Conservation (phyloP, 495 filamentous ascomycete genomes). For the Annulohypoxylon nitens region DNA sequence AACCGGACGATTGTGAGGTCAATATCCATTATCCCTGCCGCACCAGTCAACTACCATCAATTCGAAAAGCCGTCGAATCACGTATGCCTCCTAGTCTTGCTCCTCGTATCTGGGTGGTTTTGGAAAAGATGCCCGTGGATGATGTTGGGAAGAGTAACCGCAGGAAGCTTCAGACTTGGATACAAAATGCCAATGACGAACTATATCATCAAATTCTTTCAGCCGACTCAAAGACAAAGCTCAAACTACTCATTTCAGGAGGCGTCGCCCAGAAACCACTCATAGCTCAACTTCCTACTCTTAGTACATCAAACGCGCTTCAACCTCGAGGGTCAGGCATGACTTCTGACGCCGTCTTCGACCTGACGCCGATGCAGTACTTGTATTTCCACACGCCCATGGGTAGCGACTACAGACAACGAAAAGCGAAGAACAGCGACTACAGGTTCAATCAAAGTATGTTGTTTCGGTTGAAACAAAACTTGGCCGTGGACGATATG, state of each 20-base stretch:
- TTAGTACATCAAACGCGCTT: conserved; percentile 29
- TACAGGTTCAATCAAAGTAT: conserved; percentile 83
- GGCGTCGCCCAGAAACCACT: conserved; percentile 44
- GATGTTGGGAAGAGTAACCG: conserved; percentile 55
- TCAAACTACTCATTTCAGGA: conserved; percentile 42
- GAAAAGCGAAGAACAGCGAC: conserved; percentile 63
- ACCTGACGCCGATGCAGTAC: conserved; percentile 78
- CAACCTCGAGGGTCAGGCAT: conserved; percentile 46
- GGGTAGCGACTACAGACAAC: conserved; percentile 52
- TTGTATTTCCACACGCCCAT: conserved; percentile 72
- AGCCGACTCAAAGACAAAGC: conserved; percentile 53
- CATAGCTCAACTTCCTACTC: conserved; percentile 54
- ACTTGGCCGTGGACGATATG: conserved; percentile 62
- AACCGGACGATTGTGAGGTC: conserved; percentile 49
- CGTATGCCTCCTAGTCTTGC: conserved; percentile 47
- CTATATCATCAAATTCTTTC: conserved; percentile 58
- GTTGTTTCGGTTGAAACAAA: conserved; percentile 67
- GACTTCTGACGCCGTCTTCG: conserved; percentile 64
- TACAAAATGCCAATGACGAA: conserved; percentile 63
- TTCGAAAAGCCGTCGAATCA: conserved; percentile 52
- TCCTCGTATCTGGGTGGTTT: conserved; percentile 58
- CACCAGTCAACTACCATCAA: conserved; percentile 51
- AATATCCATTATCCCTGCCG: conserved; percentile 57
- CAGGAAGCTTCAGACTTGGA: conserved; percentile 62
- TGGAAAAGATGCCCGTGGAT: conserved; percentile 61